Percentiles rank a stretch among this genome's conserved stretches.
phyloP scores from a whole-genome alignment of 306 rosid species.

The Glycine latifolia region DNA sequence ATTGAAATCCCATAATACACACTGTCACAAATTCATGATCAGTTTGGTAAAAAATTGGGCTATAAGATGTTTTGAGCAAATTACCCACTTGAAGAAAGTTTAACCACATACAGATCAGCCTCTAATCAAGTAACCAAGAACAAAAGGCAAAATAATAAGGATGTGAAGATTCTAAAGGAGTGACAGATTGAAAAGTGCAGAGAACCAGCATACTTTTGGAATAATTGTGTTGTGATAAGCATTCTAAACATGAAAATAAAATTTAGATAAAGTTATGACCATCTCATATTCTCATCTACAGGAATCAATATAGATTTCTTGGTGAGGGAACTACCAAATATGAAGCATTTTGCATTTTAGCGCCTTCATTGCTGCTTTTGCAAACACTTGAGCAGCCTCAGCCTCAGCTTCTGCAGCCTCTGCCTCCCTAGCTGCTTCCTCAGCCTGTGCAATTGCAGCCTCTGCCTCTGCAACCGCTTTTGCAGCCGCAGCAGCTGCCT shows the following conservation, averaged over 20 bases:
- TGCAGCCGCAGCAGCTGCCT: slow-evolving; percentile 88
- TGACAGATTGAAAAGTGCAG: not conserved
- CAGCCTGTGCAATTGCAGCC: slow-evolving; percentile 87
- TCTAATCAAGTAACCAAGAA: slow-evolving; percentile 31
- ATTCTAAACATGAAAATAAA: slow-evolving; percentile 12
- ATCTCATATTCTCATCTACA: not conserved
- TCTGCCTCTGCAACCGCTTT: slow-evolving; percentile 95
- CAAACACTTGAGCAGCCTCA: slow-evolving; percentile 92
- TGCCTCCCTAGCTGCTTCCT: slow-evolving; percentile 88
- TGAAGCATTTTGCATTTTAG: slow-evolving; percentile 72
- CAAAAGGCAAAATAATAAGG: slow-evolving; percentile 7
- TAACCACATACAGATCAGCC: slow-evolving; percentile 26
- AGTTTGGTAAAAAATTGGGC: slow-evolving; percentile 18
- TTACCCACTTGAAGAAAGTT: slow-evolving; percentile 23
- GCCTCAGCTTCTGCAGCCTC: slow-evolving; percentile 97
- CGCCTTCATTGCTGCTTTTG: slow-evolving; percentile 88
- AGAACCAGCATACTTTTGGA: slow-evolving; percentile 25
- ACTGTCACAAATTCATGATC: slow-evolving; percentile 10
- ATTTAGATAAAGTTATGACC: slow-evolving; percentile 8
- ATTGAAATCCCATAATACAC: slow-evolving; percentile 17
- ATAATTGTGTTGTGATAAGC: slow-evolving; percentile 19
- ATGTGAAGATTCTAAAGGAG: slow-evolving; percentile 32
- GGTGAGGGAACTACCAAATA: slow-evolving; percentile 56
- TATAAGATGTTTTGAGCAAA: slow-evolving; percentile 3
- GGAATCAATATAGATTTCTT: slow-evolving; percentile 25